phyloP scores from a whole-genome alignment of 2,329 filamentous ascomycete species.

The Xylariaceae sp. region DNA sequence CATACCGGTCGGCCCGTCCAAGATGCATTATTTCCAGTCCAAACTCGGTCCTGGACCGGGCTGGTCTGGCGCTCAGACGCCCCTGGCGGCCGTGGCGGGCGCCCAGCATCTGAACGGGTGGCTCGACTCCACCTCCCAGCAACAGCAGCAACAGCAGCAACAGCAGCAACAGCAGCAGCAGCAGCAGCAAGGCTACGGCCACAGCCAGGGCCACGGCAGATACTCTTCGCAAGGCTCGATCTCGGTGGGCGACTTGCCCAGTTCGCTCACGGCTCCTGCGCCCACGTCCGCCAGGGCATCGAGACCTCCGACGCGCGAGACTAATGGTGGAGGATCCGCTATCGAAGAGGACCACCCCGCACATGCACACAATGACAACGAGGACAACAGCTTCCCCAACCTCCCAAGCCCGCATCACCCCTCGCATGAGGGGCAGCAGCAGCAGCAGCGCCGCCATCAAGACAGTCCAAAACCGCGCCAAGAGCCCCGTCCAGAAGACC shows the following conservation, averaged over 20 bases:
- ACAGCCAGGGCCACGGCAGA: conserved; percentile 34
- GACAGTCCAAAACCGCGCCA: conserved; percentile 45
- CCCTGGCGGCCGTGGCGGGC: conserved; percentile 72
- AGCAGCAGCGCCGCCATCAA: conserved; percentile 24
- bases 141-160: background rate
- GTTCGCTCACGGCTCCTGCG: conserved; percentile 49
- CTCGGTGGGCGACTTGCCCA: conserved; percentile 38
- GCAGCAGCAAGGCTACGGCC: conserved; percentile 4
- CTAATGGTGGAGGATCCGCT: conserved; percentile 11
- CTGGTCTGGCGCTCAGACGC: conserved; percentile 71
- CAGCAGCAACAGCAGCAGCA: background rate
- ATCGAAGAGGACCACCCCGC: conserved; percentile 18
- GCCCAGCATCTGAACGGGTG: conserved; percentile 55
- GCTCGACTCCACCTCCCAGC: conserved; percentile 28
- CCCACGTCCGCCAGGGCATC: conserved; percentile 49
- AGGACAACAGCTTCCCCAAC: no score
- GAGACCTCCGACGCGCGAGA: conserved; percentile 53
- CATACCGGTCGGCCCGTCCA: conserved; percentile 63
- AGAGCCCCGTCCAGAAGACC: conserved; percentile 75
- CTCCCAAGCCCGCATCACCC: no score
- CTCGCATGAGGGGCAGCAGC: no score
- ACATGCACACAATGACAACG: no score
- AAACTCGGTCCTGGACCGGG: conserved; percentile 57
- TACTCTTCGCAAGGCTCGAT: conserved; percentile 44
- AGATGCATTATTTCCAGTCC: conserved; percentile 77